A percentile compares a stretch with the other conserved stretches of the same genome.
phyloP scores from a whole-genome alignment of 1,284 basidiomycete species.

The Mycosarcoma maydis region DNA sequence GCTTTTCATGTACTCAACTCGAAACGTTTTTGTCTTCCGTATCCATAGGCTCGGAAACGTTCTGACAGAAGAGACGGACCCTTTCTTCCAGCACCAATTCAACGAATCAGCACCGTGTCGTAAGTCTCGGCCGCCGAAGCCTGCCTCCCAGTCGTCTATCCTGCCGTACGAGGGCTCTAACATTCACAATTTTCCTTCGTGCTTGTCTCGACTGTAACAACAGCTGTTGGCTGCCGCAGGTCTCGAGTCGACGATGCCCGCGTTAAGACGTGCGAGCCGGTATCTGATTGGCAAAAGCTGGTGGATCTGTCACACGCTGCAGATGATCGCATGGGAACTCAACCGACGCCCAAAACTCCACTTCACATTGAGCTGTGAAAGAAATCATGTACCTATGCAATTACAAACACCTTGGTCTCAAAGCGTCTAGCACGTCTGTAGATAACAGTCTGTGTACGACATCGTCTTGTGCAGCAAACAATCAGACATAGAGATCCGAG shows the following conservation, averaged over 20 bases:
- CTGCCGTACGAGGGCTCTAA: too few species aligned
- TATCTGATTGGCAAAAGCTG: slow-evolving; percentile 22
- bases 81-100: slow-evolving; percentile 49
- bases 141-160: neutral
- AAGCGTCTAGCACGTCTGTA: too few species aligned
- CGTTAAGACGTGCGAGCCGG: slow-evolving; percentile 30
- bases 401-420: too few species aligned
- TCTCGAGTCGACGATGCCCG: slow-evolving; percentile 4
- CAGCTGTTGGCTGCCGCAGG: slow-evolving; percentile 30
- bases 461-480: too few species aligned
- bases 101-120: slow-evolving; percentile 55
- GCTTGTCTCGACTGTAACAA: neutral
- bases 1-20: neutral
- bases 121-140: slow-evolving; percentile 4
- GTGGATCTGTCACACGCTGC: slow-evolving; percentile 6
- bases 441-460: too few species aligned
- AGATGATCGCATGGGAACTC: slow-evolving; percentile 10
- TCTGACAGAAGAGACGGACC: slow-evolving; percentile 52
- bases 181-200: too few species aligned
- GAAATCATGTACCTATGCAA: too few species aligned
- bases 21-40: neutral
- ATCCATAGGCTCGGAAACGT: slow-evolving; percentile 39
- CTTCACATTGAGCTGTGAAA: slow-evolving; percentile 29
- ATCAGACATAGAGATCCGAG: too few species aligned
- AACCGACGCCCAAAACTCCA: slow-evolving; percentile 15